Conservation (phyloP, 768 basidiomycete species). For the Podaxis carcinomalis region DNA sequence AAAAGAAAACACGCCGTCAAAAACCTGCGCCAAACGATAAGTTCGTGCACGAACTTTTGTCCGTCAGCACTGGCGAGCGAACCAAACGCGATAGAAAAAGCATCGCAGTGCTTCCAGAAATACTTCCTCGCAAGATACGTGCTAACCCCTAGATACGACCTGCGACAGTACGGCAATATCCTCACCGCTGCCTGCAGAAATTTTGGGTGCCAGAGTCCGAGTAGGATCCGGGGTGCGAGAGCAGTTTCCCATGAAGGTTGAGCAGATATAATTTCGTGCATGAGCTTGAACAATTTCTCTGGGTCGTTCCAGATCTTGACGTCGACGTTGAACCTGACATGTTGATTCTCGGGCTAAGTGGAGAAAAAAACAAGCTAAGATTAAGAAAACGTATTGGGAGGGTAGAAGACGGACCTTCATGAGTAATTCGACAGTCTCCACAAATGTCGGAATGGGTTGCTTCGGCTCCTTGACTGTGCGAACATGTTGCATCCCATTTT, state of each 20-base stretch:
- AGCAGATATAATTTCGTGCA: slow-evolving; percentile 61
- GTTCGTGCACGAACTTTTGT: slow-evolving; percentile 40
- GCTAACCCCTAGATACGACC: slow-evolving; percentile 81
- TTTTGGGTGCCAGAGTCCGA: slow-evolving; percentile 89
- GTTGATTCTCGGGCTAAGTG: slow-evolving; percentile 63
- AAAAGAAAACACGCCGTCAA: slow-evolving; percentile 3
- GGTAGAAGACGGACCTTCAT: slow-evolving; percentile 55
- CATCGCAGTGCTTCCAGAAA: slow-evolving; percentile 86
- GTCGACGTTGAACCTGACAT: slow-evolving; percentile 82
- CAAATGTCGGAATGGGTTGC: slow-evolving; percentile 89
- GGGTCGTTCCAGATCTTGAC: slow-evolving; percentile 94
- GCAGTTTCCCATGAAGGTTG: slow-evolving; percentile 69
- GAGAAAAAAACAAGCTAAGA: background rate
- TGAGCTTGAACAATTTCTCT: slow-evolving; percentile 70
- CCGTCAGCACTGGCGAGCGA: slow-evolving; percentile 72
- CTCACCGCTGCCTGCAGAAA: slow-evolving; percentile 77
- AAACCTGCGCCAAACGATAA: too few relatives aligned
- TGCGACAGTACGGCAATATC: slow-evolving; percentile 74
- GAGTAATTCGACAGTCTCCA: slow-evolving; percentile 71
- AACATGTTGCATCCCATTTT: slow-evolving; percentile 67
- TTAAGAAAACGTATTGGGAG: background rate
- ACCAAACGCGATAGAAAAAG: slow-evolving; percentile 81
- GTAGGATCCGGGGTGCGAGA: slow-evolving; percentile 76
- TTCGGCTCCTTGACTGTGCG: slow-evolving; percentile 75
- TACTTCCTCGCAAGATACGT: slow-evolving; percentile 71